Evolutionary conservation across 2,329 filamentous ascomycete species (phyloP).

Genomic region (Periconia sp.): DNA sequence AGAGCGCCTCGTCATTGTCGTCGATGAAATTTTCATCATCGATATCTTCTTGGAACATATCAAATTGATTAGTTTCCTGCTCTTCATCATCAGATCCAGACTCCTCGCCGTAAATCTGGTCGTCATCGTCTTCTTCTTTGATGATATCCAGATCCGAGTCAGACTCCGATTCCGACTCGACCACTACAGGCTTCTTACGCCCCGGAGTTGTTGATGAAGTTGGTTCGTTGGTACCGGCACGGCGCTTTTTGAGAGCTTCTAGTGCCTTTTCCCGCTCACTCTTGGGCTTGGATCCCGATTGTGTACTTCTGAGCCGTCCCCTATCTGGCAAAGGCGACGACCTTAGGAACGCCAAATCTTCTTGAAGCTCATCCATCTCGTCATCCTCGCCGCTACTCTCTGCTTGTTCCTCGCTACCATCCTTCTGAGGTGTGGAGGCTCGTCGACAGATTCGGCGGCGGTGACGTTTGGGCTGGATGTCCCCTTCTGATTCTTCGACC

Average conservation of each 20-base stretch:
- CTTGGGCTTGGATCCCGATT: constrained; percentile 27
- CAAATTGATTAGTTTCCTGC: constrained; percentile 36
- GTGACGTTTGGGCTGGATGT: constrained; percentile 8
- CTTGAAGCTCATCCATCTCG: constrained; percentile 50
- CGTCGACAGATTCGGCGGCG: constrained; percentile 8
- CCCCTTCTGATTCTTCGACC: constrained; percentile 9
- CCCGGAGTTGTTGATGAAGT: constrained; percentile 31
- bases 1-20: constrained; percentile 63
- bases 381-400: constrained; percentile 19
- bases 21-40: constrained; percentile 69
- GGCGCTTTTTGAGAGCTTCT: constrained; percentile 50
- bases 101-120: constrained; percentile 32
- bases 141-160: constrained; percentile 41
- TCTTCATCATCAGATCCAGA: constrained; percentile 20
- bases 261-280: constrained; percentile 50
- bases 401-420: not conserved
- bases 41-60: constrained; percentile 59
- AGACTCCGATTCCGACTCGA: constrained; percentile 27
- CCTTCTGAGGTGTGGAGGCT: constrained; percentile 3
- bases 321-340: constrained; percentile 39
- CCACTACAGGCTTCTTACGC: constrained; percentile 26
- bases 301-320: constrained; percentile 29
- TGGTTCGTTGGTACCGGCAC: constrained; percentile 40
- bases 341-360: constrained; percentile 53
- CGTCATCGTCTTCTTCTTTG: constrained; percentile 36